phyloP scores from a whole-genome alignment of 2,329 filamentous ascomycete genomes.

The Claviceps paspali region DNA sequence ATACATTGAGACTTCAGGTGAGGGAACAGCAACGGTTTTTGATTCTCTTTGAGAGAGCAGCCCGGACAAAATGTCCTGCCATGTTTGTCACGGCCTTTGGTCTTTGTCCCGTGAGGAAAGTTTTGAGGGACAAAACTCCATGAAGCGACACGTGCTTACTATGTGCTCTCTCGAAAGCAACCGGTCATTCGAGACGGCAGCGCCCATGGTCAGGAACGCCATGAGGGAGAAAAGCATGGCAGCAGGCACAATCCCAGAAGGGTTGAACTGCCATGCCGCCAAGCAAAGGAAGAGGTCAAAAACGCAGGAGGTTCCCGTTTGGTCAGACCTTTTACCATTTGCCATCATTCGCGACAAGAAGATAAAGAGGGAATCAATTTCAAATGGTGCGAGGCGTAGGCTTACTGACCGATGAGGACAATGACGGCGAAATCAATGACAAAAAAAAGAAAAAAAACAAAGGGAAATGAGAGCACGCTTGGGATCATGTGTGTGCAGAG shows the following conservation, averaged over 20 bases:
- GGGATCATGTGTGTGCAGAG: background rate
- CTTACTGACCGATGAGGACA: background rate
- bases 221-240: background rate
- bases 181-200: background rate
- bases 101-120: conserved; percentile 27
- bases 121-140: conserved; percentile 34
- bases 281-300: conserved; percentile 9
- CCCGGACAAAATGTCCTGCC: conserved; percentile 13
- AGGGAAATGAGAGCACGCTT: background rate
- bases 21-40: conserved; percentile 33
- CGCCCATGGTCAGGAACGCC: background rate
- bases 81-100: conserved; percentile 45
- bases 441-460: background rate
- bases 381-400: background rate
- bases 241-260: background rate
- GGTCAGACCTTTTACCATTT: conserved; percentile 52
- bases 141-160: conserved; percentile 24
- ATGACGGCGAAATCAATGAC: background rate
- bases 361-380: background rate
- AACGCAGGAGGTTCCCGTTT: conserved; percentile 32
- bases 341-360: conserved; percentile 32
- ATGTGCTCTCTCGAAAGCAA: background rate
- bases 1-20: conserved; percentile 33
- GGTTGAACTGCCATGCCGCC: background rate
- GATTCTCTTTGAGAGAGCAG: conserved; percentile 10